Conservation (phyloP, 2,329 filamentous ascomycete species). For the Verticillium zaregamsianum region DNA sequence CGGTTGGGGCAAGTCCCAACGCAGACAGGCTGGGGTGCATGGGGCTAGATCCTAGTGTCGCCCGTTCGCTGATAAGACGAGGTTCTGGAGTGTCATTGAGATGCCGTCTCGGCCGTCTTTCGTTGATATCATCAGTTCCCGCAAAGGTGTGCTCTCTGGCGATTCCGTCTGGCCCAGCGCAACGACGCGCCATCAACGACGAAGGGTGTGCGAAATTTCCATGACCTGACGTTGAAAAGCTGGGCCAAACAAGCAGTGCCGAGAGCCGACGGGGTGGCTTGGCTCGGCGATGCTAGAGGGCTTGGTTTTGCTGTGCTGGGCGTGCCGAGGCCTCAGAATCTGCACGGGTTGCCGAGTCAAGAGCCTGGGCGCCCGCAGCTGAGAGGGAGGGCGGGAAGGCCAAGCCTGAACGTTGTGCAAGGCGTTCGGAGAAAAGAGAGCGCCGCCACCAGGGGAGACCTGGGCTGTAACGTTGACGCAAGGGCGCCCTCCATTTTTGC, state of each 20-base stretch:
- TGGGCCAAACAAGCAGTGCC: neutral
- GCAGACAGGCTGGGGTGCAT: neutral
- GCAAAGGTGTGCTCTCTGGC: neutral
- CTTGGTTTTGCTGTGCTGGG: neutral
- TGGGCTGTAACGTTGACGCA: neutral
- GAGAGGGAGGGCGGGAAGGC: neutral
- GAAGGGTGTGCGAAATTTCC: neutral
- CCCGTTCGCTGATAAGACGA: neutral
- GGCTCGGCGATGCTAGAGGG: neutral
- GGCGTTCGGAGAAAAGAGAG: neutral
- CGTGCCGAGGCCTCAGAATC: neutral
- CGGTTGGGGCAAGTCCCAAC: neutral
- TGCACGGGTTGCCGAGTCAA: neutral
- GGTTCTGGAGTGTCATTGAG: neutral
- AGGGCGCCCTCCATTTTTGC: neutral
- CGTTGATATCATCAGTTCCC: neutral
- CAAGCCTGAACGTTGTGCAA: neutral
- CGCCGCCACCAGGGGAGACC: neutral
- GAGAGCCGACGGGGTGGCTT: neutral
- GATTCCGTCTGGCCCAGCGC: neutral
- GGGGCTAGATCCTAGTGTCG: neutral
- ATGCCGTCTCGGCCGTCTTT: neutral
- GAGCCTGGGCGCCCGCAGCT: neutral
- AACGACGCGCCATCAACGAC: no score
- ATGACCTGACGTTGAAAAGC: neutral